phyloP scores from a whole-genome alignment of 768 basidiomycete genomes.

The Hygrophoropsis aurantiaca region DNA sequence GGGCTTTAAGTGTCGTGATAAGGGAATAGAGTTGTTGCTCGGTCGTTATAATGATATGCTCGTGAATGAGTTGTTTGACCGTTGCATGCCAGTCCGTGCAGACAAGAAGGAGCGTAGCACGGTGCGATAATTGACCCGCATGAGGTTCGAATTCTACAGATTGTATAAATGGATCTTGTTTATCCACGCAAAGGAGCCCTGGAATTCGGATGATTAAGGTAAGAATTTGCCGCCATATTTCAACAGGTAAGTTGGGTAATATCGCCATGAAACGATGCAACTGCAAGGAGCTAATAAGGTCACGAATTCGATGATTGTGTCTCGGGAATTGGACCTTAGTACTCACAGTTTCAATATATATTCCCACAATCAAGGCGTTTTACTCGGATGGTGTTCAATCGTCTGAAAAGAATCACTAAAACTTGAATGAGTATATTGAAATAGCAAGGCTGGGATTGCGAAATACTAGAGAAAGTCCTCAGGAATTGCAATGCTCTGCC shows the following conservation, averaged over 20 bases:
- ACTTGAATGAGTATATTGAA: too few relatives aligned
- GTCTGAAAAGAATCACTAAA: too few relatives aligned
- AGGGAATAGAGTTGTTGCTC: slow-evolving; percentile 33
- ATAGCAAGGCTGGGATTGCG: too few relatives aligned
- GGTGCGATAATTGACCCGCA: slow-evolving; percentile 21
- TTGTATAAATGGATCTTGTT: slow-evolving; percentile 42
- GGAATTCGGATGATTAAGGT: slow-evolving; percentile 32
- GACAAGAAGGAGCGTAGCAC: slow-evolving; percentile 33
- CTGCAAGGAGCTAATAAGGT: too few relatives aligned
- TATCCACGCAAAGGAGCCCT: slow-evolving; percentile 30
- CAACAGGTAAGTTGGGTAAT: slow-evolving; percentile 29
- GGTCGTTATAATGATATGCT: slow-evolving; percentile 40
- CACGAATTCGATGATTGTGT: too few relatives aligned
- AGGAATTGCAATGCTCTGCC: too few relatives aligned
- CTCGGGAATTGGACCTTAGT: too few relatives aligned
- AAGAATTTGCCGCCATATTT: slow-evolving; percentile 43
- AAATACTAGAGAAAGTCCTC: too few relatives aligned
- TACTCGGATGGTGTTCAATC: too few relatives aligned
- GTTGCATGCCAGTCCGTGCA: slow-evolving; percentile 37
- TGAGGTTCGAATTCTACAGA: slow-evolving; percentile 30
- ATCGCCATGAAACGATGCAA: slow-evolving; percentile 18
- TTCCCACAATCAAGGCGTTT: too few relatives aligned
- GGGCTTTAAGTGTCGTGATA: slow-evolving; percentile 35
- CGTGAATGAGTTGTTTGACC: slow-evolving; percentile 38
- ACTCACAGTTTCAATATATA: too few relatives aligned